Evolutionary conservation across 805 yeast genomes (phyloP).

Genomic region (Kregervanrija fluxuum): DNA sequence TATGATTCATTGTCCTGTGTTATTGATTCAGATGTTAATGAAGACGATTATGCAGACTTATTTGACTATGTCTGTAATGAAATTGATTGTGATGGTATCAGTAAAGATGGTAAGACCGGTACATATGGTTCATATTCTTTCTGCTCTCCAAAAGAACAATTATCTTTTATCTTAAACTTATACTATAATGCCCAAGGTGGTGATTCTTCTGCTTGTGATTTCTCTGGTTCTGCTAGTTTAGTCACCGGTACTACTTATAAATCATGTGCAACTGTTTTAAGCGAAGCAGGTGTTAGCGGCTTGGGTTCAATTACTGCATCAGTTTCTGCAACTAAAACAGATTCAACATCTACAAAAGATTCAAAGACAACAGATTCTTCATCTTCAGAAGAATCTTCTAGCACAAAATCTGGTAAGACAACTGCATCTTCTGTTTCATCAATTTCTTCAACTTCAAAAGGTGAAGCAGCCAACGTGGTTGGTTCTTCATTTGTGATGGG

Average conservation of each 20-base stretch:
- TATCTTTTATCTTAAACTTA: slow-evolving; percentile 56
- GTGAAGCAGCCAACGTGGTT: slow-evolving; percentile 9
- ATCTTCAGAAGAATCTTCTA: slow-evolving; percentile 7
- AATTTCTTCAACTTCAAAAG: slow-evolving; percentile 13
- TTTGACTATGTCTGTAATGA: slow-evolving; percentile 50
- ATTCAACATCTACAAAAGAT: slow-evolving; percentile 7
- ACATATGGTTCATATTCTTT: slow-evolving; percentile 65
- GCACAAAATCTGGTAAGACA: neutral
- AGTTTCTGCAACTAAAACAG: slow-evolving; percentile 10
- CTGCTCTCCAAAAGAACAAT: slow-evolving; percentile 60
- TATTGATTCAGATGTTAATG: slow-evolving; percentile 44
- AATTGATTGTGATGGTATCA: slow-evolving; percentile 51
- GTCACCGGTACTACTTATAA: slow-evolving; percentile 40
- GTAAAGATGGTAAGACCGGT: slow-evolving; percentile 57
- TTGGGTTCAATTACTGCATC: slow-evolving; percentile 40
- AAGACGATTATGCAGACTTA: slow-evolving; percentile 52
- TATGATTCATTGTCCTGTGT: slow-evolving; percentile 51
- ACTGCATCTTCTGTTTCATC: slow-evolving; percentile 11
- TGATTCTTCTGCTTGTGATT: slow-evolving; percentile 51
- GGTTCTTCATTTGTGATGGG: slow-evolving; percentile 12
- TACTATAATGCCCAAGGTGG: slow-evolving; percentile 48
- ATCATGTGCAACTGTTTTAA: slow-evolving; percentile 48
- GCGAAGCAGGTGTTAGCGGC: slow-evolving; percentile 67
- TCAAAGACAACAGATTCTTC: slow-evolving; percentile 4
- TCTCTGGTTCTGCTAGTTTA: slow-evolving; percentile 60